Base-by-base conservation (phyloP, 352 stramenopile genomes). In the Globisporangium uncinulatum region DNA sequence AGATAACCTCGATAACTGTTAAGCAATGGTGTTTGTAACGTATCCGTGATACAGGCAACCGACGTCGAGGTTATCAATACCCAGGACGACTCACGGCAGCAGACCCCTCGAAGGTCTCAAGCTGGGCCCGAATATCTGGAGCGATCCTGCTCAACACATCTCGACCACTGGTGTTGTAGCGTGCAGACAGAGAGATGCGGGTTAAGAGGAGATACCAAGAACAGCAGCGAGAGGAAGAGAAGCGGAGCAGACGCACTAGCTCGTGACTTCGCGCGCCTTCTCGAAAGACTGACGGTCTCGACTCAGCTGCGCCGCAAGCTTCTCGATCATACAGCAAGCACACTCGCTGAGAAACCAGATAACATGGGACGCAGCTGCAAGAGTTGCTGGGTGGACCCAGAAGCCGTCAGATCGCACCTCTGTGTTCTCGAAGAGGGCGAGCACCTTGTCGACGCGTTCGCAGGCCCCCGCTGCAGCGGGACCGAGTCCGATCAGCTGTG, bases 351-450 rank as follows among this genome's bases (percentile, higher is more conserved):
- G 15, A 5, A 29, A 29, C 24, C 24, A 29, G 24, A 29, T 29
- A 29, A 29, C 24, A 29, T 46, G 17, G 24, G 24, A 10, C n/a
- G 4, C 36, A 41, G 7, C n/a, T 24, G 19, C n/a, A 32, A 14
- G 7, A n/a, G 19, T 5, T 9, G 46, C 11, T 19, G 6, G 21
- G 3, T 7, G 6, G 15, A 32, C 17, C 17, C 13, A 19, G 15
- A 41, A 19, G 37, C 1, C 4, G 15, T 15, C 15, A 6, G 6
- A 9, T 7, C 42, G 52, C 32, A 55, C 71, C 68, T 78, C 66
- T 6, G 67, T 65, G 52, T 59, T 61, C 39, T 74, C 69, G 15
- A 81, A 67, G 46, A 81, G 78, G 6, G 24, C 47, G 14, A 81
- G 63, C 8, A 74, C 69, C 19, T 55, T 50, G 43, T 73, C 69